phyloP scores from a whole-genome alignment of 495 filamentous ascomycete genomes.

The Aspergillus indologenus region DNA sequence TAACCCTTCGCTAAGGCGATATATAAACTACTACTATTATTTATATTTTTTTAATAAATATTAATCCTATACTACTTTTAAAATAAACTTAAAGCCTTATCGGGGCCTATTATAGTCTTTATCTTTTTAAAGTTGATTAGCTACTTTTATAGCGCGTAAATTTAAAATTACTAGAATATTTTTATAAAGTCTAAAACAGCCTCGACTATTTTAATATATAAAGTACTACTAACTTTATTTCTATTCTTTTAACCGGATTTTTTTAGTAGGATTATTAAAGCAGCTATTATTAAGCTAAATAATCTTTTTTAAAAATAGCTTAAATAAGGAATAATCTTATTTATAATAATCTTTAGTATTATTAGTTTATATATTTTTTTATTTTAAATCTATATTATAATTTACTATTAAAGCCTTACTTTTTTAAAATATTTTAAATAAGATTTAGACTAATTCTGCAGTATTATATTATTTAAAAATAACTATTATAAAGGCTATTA shows the following conservation, averaged over 20 bases:
- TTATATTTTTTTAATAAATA: conserved; percentile 14
- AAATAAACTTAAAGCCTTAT: conserved; percentile 28
- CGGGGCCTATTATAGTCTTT: conserved; percentile 28
- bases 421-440: too few species aligned
- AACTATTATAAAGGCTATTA: too few species aligned
- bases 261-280: conserved; percentile 28
- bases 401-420: too few species aligned
- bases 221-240: conserved; percentile 23
- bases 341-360: too few species aligned
- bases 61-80: conserved; percentile 14
- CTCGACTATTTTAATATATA: conserved; percentile 24
- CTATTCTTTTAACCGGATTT: conserved; percentile 22
- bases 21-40: conserved; percentile 18
- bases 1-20: conserved; percentile 19
- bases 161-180: conserved; percentile 29
- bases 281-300: too few species aligned
- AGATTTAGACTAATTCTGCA: too few species aligned
- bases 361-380: too few species aligned
- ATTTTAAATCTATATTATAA: too few species aligned
- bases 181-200: conserved; percentile 31
- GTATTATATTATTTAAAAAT: too few species aligned
- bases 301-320: too few species aligned
- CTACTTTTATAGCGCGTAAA: conserved; percentile 29
- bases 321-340: too few species aligned
- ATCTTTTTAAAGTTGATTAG: conserved; percentile 23